Percentiles rank a stretch among this genome's conserved stretches.
Conservation (phyloP, 352 stramenopile species). For the Pythium coloratum region DNA sequence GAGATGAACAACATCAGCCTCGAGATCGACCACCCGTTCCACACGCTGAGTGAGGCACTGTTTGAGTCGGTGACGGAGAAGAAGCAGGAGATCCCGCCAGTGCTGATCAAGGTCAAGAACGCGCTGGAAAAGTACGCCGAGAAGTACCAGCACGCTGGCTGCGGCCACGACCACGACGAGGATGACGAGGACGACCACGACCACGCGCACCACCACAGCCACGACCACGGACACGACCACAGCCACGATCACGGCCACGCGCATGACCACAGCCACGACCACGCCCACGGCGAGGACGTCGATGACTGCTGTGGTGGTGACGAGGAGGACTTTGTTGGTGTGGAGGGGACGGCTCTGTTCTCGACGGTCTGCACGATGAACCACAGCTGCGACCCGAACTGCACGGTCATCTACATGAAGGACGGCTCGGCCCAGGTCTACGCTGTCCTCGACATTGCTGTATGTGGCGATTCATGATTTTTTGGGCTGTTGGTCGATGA, state of each 20-base stretch:
- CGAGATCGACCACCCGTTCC: conserved; percentile 86
- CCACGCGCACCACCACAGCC: conserved; percentile 47
- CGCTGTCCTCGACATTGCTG: conserved; percentile 66
- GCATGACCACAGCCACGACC: conserved; percentile 37
- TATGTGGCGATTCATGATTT: conserved; percentile 25
- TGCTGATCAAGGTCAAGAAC: conserved; percentile 62
- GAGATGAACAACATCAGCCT: conserved; percentile 98
- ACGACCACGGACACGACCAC: conserved; percentile 33
- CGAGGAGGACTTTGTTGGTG: conserved; percentile 89
- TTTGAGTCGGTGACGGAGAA: conserved; percentile 53
- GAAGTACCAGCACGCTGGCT: conserved; percentile 48
- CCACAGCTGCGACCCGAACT: conserved; percentile 94
- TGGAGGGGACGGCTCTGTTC: conserved; percentile 95
- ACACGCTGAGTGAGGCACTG: conserved; percentile 64
- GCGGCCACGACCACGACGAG: conserved; percentile 31
- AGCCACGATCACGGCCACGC: conserved; percentile 22
- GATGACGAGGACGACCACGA: conserved; percentile 23
- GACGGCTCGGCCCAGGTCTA: conserved; percentile 71
- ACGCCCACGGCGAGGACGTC: conserved; percentile 43
- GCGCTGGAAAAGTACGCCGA: conserved; percentile 69
- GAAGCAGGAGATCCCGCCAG: conserved; percentile 61
- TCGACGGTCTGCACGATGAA: conserved; percentile 95
- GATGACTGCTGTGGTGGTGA: conserved; percentile 41
- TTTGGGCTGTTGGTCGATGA: background rate
- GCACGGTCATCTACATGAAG: conserved; percentile 88